Conservation (phyloP, 371 early-diverging fungal species). For the Saksenaea oblongispora region DNA sequence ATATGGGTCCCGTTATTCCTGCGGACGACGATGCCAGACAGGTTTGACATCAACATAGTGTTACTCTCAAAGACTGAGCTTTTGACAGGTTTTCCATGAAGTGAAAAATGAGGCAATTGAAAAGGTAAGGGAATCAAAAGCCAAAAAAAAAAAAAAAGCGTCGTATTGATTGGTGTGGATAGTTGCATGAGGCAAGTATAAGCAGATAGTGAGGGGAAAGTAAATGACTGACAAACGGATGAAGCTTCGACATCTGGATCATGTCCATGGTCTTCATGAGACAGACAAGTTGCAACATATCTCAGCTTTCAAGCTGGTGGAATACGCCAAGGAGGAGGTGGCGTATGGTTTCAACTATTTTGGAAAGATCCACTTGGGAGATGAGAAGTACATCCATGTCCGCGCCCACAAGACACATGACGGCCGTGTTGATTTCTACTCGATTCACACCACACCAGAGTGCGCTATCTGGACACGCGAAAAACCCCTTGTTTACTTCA, state of each 20-base stretch:
- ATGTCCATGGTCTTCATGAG: constrained; percentile 49
- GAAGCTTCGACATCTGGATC: constrained; percentile 45
- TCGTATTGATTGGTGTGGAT: background rate
- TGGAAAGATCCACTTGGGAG: constrained; percentile 52
- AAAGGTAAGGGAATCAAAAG: constrained; percentile 24
- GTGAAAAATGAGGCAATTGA: constrained; percentile 40
- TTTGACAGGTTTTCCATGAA: constrained; percentile 36
- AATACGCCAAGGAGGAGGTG: constrained; percentile 54
- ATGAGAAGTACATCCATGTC: constrained; percentile 33
- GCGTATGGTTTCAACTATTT: constrained; percentile 57
- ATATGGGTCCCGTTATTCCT: constrained; percentile 44
- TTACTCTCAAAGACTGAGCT: background rate
- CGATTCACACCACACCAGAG: constrained; percentile 46
- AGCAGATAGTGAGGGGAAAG: background rate
- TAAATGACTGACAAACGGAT: background rate
- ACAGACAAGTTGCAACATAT: constrained; percentile 51
- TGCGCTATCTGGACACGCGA: constrained; percentile 56
- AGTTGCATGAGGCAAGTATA: constrained; percentile 30
- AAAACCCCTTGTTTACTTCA: constrained; percentile 56
- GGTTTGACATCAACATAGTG: constrained; percentile 26
- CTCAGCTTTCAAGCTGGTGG: constrained; percentile 42
- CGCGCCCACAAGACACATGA: constrained; percentile 48
- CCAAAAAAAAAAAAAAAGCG: background rate
- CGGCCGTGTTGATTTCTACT: constrained; percentile 41
- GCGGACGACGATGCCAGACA: constrained; percentile 46